Percentiles rank a stretch among this genome's conserved stretches.
These are phyloP conservation scores for Raffaelea ambrosiae DNA, from an alignment of 2,329 filamentous ascomycete species.

Conservation along the genomic window DNA sequence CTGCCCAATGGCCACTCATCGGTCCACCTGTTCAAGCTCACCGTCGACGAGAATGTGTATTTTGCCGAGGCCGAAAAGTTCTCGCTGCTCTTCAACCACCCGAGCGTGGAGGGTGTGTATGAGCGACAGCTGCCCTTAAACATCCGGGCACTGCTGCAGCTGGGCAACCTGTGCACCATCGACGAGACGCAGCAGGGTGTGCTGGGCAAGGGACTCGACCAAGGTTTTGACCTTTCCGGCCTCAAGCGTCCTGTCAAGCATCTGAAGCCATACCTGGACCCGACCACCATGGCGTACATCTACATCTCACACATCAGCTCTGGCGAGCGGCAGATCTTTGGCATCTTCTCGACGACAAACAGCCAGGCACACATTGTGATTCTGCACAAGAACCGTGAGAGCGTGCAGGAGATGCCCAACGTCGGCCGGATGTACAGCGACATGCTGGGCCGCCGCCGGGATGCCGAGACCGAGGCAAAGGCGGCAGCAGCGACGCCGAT, in stretches of 20 bases:
- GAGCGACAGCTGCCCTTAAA: conserved; percentile 87
- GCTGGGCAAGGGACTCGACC: conserved; percentile 83
- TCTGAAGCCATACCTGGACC: conserved; percentile 61
- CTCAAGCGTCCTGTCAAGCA: conserved; percentile 58
- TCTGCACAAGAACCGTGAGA: conserved; percentile 73
- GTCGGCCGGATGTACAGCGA: conserved; percentile 83
- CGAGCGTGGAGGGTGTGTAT: conserved; percentile 94
- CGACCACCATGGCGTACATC: conserved; percentile 69
- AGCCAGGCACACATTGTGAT: conserved; percentile 79
- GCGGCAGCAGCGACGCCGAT: neutral
- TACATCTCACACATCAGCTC: conserved; percentile 90
- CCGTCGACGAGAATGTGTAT: conserved; percentile 80
- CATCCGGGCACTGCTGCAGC: conserved; percentile 75
- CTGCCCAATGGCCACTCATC: conserved; percentile 93
- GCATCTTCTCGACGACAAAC: conserved; percentile 76
- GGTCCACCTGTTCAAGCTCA: conserved; percentile 88
- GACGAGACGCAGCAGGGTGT: conserved; percentile 86
- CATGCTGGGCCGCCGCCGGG: conserved; percentile 55
- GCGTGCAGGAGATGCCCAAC: conserved; percentile 76
- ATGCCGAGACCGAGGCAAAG: conserved; percentile 39
- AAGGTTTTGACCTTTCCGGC: conserved; percentile 80
- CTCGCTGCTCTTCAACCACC: conserved; percentile 75
- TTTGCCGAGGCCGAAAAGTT: conserved; percentile 79
- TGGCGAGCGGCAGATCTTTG: conserved; percentile 88
- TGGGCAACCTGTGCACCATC: conserved; percentile 88